A percentile compares a stretch with the other conserved stretches of the same genome.
These are phyloP conservation scores for Cordyceps cateniannulata DNA, from an alignment of 2,329 filamentous ascomycete genomes.

Conservation along the genomic window DNA sequence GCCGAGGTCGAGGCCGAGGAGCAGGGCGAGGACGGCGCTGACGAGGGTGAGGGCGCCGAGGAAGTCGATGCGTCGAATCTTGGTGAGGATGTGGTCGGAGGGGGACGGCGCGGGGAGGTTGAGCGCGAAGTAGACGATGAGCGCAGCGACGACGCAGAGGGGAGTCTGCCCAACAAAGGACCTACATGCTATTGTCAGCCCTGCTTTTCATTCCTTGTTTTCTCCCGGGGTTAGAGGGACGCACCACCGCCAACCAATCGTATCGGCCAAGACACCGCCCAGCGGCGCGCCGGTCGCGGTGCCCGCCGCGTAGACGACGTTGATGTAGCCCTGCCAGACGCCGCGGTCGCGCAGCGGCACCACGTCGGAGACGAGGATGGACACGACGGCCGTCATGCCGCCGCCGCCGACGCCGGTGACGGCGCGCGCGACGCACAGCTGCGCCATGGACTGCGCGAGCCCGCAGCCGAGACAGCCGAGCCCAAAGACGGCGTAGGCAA, in stretches of 20 bases:
- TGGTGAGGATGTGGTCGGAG: constrained; percentile 58
- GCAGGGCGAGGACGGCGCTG: constrained; percentile 56
- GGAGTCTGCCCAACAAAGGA: constrained; percentile 67
- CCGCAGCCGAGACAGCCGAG: constrained; percentile 58
- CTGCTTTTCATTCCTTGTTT: not conserved
- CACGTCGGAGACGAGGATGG: constrained; percentile 61
- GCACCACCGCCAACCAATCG: constrained; percentile 68
- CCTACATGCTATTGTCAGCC: constrained; percentile 30
- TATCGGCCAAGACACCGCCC: constrained; percentile 65
- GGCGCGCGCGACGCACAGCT: constrained; percentile 58
- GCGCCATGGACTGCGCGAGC: constrained; percentile 54
- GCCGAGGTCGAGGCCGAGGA: constrained; percentile 66
- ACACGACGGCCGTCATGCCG: constrained; percentile 64
- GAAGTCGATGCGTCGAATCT: constrained; percentile 66
- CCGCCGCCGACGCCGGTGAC: constrained; percentile 56
- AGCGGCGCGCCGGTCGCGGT: constrained; percentile 63
- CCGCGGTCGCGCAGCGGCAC: constrained; percentile 64
- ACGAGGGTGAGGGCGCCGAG: constrained; percentile 62
- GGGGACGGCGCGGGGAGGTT: constrained; percentile 55
- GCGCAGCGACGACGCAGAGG: constrained; percentile 57
- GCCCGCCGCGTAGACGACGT: constrained; percentile 65
- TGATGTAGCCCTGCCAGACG: constrained; percentile 67
- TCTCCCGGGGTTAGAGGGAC: constrained; percentile 15
- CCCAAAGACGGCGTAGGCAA: constrained; percentile 58
- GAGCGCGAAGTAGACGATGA: constrained; percentile 56